These are phyloP conservation scores for Colletotrichum liaoningense DNA, from an alignment of 2,329 filamentous ascomycete species.

Conservation along the genomic window DNA sequence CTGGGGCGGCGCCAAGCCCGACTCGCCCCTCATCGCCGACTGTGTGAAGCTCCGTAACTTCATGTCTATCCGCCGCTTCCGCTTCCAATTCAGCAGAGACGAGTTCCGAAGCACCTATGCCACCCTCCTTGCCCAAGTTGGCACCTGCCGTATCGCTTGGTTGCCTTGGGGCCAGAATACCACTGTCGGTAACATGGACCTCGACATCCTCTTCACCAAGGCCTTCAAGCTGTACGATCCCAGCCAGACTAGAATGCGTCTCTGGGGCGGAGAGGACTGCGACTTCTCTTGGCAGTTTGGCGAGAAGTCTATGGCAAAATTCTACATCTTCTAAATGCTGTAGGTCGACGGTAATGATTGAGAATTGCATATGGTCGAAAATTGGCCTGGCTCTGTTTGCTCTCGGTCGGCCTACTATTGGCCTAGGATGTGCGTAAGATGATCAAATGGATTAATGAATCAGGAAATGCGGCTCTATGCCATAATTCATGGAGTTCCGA, in stretches of 20 bases:
- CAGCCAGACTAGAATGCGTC: conserved; percentile 10
- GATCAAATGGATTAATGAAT: background rate
- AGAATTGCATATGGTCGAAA: background rate
- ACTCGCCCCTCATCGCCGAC: conserved; percentile 19
- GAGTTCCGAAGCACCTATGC: background rate
- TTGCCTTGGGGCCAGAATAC: background rate
- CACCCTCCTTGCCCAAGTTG: conserved; percentile 19
- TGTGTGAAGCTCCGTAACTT: conserved; percentile 22
- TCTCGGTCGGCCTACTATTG: no score
- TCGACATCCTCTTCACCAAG: conserved; percentile 1
- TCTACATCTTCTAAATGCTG: conserved; percentile 2
- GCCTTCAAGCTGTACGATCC: conserved; percentile 15
- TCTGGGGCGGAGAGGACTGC: conserved; percentile 4
- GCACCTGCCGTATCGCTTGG: conserved; percentile 17
- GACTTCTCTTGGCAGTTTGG: conserved; percentile 4
- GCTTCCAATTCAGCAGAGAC: conserved; percentile 2
- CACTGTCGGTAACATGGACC: conserved; percentile 24
- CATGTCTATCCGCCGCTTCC: conserved; percentile 10
- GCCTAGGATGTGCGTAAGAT: background rate
- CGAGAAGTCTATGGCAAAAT: background rate
- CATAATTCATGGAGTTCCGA: background rate
- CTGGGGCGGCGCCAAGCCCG: conserved; percentile 12
- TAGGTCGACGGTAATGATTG: background rate
- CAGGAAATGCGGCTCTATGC: background rate
- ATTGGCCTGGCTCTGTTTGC: background rate